Evolutionary conservation across 305 asterid genomes (phyloP).

Genomic region (Andrographis paniculata): DNA sequence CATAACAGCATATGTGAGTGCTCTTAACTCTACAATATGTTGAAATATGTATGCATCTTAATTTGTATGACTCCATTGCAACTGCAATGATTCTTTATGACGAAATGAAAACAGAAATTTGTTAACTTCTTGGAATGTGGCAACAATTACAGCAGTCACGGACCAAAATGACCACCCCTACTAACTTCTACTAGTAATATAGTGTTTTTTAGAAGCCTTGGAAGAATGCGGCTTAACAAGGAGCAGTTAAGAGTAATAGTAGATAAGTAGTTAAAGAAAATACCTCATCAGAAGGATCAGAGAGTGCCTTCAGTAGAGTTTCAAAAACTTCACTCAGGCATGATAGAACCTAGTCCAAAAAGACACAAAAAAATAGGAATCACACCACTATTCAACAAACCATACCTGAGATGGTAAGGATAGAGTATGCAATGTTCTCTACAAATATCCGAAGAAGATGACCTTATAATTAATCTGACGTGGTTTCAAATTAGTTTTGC

Average conservation of each 20-base stretch:
- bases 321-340: constrained; percentile 81
- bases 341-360: constrained; percentile 64
- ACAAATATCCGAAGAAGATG: neutral
- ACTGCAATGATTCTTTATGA: too few relatives aligned
- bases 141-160: too few relatives aligned
- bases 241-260: constrained; percentile 21
- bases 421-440: neutral
- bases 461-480: neutral
- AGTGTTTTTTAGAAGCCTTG: too few relatives aligned
- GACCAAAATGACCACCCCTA: too few relatives aligned
- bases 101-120: too few relatives aligned
- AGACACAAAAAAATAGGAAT: neutral
- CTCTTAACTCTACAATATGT: too few relatives aligned
- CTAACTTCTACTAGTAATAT: too few relatives aligned
- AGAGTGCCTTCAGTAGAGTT: constrained; percentile 79
- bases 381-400: constrained; percentile 11
- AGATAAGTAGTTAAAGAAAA: constrained; percentile 18
- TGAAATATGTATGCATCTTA: too few relatives aligned
- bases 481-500: too few relatives aligned
- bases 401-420: constrained; percentile 12
- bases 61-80: too few relatives aligned
- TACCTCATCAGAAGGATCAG: constrained; percentile 99
- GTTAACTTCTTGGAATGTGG: too few relatives aligned
- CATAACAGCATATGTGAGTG: too few relatives aligned
- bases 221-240: constrained; percentile 33